These are phyloP conservation scores for Lactarius psammicola DNA, from an alignment of 768 basidiomycete genomes.

Conservation along the genomic window DNA sequence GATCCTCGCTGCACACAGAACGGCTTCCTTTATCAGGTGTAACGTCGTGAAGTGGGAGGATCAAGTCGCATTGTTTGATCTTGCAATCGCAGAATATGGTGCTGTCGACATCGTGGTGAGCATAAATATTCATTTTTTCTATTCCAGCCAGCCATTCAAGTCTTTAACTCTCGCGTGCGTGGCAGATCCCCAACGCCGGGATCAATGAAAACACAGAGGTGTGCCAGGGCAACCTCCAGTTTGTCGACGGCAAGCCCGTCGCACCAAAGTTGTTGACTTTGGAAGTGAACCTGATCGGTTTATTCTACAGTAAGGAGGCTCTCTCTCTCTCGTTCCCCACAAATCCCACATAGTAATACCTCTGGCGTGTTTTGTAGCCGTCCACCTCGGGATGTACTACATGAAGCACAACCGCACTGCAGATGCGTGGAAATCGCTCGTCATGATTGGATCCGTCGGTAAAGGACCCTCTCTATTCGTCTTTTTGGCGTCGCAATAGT, in stretches of 20 bases:
- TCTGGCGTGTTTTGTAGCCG: slow-evolving; percentile 36
- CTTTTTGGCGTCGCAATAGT: background rate
- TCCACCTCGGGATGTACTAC: slow-evolving; percentile 52
- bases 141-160: too few relatives aligned
- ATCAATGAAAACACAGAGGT: slow-evolving; percentile 39
- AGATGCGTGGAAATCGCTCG: slow-evolving; percentile 47
- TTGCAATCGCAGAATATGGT: slow-evolving; percentile 46
- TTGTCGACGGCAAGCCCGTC: slow-evolving; percentile 41
- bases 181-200: slow-evolving; percentile 50
- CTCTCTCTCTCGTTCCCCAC: background rate
- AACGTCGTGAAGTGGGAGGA: slow-evolving; percentile 57
- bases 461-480: background rate
- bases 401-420: slow-evolving; percentile 39
- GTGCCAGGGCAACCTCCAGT: slow-evolving; percentile 17
- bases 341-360: background rate
- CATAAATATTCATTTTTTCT: background rate
- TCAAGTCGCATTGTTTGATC: slow-evolving; percentile 50
- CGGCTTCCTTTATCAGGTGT: slow-evolving; percentile 44
- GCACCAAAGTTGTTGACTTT: slow-evolving; percentile 46
- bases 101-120: slow-evolving; percentile 55
- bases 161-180: background rate
- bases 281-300: slow-evolving; percentile 50
- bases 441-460: slow-evolving; percentile 59
- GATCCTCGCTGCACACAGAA: background rate
- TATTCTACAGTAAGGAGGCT: slow-evolving; percentile 48